Percentiles rank a stretch among this genome's conserved stretches.
phyloP scores from a whole-genome alignment of 495 filamentous ascomycete species.

The Podospora pseudopauciseta region DNA sequence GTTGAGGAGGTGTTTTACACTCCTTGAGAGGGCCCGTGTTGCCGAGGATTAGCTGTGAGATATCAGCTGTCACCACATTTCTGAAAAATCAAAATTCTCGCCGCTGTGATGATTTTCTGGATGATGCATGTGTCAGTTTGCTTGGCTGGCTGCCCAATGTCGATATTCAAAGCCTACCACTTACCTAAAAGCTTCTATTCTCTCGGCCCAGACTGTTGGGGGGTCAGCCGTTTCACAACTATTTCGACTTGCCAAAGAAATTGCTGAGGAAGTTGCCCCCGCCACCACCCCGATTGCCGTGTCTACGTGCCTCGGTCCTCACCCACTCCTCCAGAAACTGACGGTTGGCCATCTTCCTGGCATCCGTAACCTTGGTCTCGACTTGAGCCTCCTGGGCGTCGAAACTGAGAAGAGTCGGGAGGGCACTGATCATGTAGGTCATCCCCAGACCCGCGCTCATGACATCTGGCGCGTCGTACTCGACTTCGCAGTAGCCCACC shows the following conservation, averaged over 20 bases:
- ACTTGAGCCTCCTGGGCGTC: slow-evolving; percentile 56
- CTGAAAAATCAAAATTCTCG: no score
- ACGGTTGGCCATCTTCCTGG: slow-evolving; percentile 51
- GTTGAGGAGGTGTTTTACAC: slow-evolving; percentile 70
- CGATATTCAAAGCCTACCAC: background rate
- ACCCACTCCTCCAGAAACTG: slow-evolving; percentile 58
- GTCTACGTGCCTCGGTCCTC: slow-evolving; percentile 51
- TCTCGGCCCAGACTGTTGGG: background rate
- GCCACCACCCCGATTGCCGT: slow-evolving; percentile 43
- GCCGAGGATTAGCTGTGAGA: background rate
- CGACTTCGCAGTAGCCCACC: slow-evolving; percentile 58
- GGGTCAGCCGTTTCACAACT: background rate
- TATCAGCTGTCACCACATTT: background rate
- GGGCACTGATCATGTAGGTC: slow-evolving; percentile 58
- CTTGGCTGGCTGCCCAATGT: background rate
- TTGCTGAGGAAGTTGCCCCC: slow-evolving; percentile 33
- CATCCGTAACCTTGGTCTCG: slow-evolving; percentile 51
- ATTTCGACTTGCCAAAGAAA: slow-evolving; percentile 41
- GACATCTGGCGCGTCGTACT: slow-evolving; percentile 59
- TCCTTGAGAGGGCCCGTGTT: slow-evolving; percentile 30
- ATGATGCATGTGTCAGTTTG: background rate
- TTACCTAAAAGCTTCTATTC: background rate
- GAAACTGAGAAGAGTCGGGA: slow-evolving; percentile 68
- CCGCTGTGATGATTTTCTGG: no score
- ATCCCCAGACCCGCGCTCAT: slow-evolving; percentile 50